Evolutionary conservation across 768 basidiomycete species (phyloP).

Genomic region (Nevesoporus exiguus): DNA sequence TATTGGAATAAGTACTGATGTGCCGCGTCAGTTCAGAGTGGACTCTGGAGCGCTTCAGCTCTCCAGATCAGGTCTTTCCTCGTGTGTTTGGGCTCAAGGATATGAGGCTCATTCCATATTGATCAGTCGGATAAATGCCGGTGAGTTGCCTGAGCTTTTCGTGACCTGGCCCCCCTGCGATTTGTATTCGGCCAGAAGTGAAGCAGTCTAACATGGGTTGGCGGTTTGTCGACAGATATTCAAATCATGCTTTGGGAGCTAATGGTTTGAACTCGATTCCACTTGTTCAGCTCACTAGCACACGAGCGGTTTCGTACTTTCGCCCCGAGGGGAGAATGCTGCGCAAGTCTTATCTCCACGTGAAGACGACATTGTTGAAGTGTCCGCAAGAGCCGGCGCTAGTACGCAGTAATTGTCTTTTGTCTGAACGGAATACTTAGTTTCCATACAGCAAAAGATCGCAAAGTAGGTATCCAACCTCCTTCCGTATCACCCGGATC

Average conservation of each 20-base stretch:
- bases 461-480: slow-evolving; percentile 65
- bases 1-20: neutral
- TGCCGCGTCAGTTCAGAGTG: slow-evolving; percentile 39
- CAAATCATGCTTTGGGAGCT: slow-evolving; percentile 62
- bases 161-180: neutral
- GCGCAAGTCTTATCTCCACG: slow-evolving; percentile 43
- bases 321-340: slow-evolving; percentile 45
- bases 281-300: slow-evolving; percentile 51
- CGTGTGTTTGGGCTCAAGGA: slow-evolving; percentile 37
- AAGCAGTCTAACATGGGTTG: slow-evolving; percentile 2
- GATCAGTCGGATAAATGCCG: slow-evolving; percentile 58
- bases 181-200: neutral
- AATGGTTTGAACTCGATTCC: slow-evolving; percentile 73
- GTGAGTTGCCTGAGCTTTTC: slow-evolving; percentile 35
- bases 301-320: slow-evolving; percentile 54
- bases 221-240: slow-evolving; percentile 67
- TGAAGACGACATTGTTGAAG: slow-evolving; percentile 38
- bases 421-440: neutral
- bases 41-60: slow-evolving; percentile 48
- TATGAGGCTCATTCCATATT: slow-evolving; percentile 55
- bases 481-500: slow-evolving; percentile 48
- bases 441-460: slow-evolving; percentile 54
- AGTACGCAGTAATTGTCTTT: slow-evolving; percentile 12
- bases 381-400: slow-evolving; percentile 31
- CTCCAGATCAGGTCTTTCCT: slow-evolving; percentile 48